A percentile compares a stretch with the other conserved stretches of the same genome.
These are phyloP conservation scores for Aotearoamyces nothofagi DNA, from an alignment of 2,329 filamentous ascomycete species.

Conservation along the genomic window DNA sequence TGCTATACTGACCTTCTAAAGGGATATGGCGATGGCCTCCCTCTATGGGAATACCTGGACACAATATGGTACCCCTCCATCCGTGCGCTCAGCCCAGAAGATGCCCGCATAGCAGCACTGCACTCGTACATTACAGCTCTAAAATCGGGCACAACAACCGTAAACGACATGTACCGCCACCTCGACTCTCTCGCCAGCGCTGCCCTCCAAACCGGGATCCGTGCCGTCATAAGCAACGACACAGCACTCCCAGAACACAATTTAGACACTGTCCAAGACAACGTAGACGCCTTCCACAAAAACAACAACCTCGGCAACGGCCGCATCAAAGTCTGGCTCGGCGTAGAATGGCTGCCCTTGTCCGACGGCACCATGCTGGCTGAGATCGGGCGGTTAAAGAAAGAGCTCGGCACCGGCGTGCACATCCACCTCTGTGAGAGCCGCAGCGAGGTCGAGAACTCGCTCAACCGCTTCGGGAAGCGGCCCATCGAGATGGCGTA, in stretches of 20 bases:
- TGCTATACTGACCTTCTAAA: constrained; percentile 1
- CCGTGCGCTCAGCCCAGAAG: constrained; percentile 8
- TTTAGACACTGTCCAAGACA: constrained; percentile 11
- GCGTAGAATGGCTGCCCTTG: constrained; percentile 11
- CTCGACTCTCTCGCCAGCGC: constrained; percentile 8
- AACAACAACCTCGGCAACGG: constrained; percentile 7
- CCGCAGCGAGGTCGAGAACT: constrained; percentile 8
- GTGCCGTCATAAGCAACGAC: constrained; percentile 11
- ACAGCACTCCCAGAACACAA: constrained; percentile 11
- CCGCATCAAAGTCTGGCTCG: constrained; percentile 11
- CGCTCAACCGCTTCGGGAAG: constrained; percentile 8
- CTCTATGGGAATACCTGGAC: constrained; percentile 14
- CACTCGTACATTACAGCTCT: constrained; percentile 11
- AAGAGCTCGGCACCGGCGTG: constrained; percentile 9
- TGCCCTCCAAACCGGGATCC: constrained; percentile 11
- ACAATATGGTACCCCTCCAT: constrained; percentile 13
- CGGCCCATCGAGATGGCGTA: constrained; percentile 9
- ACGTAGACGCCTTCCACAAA: constrained; percentile 7
- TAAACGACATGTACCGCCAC: constrained; percentile 14
- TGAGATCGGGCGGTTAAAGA: constrained; percentile 8
- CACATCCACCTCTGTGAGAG: constrained; percentile 13
- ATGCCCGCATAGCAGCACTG: constrained; percentile 6
- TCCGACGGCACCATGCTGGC: constrained; percentile 8
- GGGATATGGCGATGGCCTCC: constrained; percentile 11
- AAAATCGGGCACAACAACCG: constrained; percentile 11